Conservation (phyloP, 139 green algal species). For the Tetradesmus lagerheimii region DNA sequence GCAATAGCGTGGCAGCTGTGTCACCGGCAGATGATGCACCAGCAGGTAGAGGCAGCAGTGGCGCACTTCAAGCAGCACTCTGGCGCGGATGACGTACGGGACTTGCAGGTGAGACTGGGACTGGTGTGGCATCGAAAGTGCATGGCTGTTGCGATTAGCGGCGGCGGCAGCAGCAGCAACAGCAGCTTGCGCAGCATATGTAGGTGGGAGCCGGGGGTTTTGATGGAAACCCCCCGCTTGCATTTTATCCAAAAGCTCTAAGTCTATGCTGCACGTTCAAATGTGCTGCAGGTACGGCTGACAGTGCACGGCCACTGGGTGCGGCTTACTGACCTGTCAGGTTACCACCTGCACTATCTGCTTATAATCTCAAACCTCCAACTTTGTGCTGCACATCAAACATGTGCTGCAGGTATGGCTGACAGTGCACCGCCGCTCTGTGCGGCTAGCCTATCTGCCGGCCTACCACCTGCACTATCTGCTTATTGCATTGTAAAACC, state of each 20-base stretch:
- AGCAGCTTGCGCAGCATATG: no score
- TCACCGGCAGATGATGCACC: conserved; percentile 25
- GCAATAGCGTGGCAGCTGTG: conserved; percentile 45
- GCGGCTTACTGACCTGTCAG: conserved; percentile 56
- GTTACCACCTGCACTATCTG: conserved; percentile 58
- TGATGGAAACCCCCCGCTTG: no score
- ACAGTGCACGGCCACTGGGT: conserved; percentile 43
- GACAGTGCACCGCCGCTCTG: conserved; percentile 46
- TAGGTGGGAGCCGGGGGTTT: no score
- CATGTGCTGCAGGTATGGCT: background rate
- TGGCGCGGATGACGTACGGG: conserved; percentile 10
- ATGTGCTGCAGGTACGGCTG: conserved; percentile 14
- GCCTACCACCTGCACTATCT: conserved; percentile 63
- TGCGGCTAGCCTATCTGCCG: conserved; percentile 55
- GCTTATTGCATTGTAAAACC: no score
- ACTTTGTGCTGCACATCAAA: background rate
- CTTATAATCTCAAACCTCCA: no score
- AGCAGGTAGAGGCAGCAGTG: conserved; percentile 14
- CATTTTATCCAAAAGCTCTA: no score
- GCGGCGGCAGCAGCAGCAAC: no score
- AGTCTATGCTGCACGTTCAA: no score
- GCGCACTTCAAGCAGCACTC: conserved; percentile 4
- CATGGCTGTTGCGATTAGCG: no score
- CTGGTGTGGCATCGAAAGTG: no score
- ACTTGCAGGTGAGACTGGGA: background rate